phyloP scores from a whole-genome alignment of 1,284 basidiomycete species.

The Heterobasidion annosum region DNA sequence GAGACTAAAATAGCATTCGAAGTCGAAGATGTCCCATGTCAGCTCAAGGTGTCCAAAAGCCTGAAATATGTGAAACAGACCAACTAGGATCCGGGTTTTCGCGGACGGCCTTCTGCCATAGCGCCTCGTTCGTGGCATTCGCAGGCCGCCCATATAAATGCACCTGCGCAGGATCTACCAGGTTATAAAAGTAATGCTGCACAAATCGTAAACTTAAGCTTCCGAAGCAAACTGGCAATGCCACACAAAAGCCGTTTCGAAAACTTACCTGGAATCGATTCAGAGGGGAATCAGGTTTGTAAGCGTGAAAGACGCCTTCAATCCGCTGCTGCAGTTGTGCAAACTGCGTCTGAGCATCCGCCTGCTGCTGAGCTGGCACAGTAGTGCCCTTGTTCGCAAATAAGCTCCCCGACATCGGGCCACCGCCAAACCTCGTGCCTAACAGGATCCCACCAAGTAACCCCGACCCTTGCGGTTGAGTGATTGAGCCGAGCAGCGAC shows the following conservation, averaged over 20 bases:
- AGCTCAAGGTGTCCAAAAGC: neutral
- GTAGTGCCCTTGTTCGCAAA: slow-evolving; percentile 18
- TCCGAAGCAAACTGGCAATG: slow-evolving; percentile 2
- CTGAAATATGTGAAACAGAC: slow-evolving; percentile 33
- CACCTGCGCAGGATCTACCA: slow-evolving; percentile 70
- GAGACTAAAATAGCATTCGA: slow-evolving; percentile 38
- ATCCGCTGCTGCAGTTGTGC: slow-evolving; percentile 52
- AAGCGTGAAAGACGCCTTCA: slow-evolving; percentile 58
- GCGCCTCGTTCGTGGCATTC: slow-evolving; percentile 64
- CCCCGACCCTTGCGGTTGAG: slow-evolving; percentile 11
- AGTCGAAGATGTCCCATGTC: slow-evolving; percentile 5
- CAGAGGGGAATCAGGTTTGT: slow-evolving; percentile 61
- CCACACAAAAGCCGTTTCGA: neutral
- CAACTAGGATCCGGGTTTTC: slow-evolving; percentile 80
- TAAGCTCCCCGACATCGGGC: slow-evolving; percentile 13
- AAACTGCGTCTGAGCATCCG: slow-evolving; percentile 56
- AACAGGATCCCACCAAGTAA: slow-evolving; percentile 15
- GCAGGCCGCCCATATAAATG: slow-evolving; percentile 65
- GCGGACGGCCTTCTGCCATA: slow-evolving; percentile 74
- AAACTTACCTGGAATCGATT: slow-evolving; percentile 74
- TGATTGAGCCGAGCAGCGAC: neutral
- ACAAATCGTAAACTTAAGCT: neutral
- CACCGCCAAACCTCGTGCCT: slow-evolving; percentile 14
- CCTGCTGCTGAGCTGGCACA: slow-evolving; percentile 34
- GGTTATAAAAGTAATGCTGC: slow-evolving; percentile 81